phyloP scores from a whole-genome alignment of 2,329 filamentous ascomycete species.

The Stromatinia cepivora region DNA sequence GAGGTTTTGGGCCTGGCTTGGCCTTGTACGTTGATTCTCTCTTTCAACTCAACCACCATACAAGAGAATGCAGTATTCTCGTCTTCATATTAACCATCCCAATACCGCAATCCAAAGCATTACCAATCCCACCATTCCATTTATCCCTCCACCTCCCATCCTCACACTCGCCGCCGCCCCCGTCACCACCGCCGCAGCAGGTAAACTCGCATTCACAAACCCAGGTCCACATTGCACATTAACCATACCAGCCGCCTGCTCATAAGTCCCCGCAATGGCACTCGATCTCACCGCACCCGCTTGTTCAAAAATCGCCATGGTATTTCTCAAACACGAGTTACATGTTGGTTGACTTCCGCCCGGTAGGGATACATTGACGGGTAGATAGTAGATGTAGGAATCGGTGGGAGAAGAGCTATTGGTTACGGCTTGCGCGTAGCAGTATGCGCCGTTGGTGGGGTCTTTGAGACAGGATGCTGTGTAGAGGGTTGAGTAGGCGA shows the following conservation, averaged over 20 bases:
- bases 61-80: too few relatives aligned
- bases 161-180: not conserved
- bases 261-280: slow-evolving; percentile 69
- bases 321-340: slow-evolving; percentile 71
- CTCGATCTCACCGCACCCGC: slow-evolving; percentile 66
- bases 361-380: slow-evolving; percentile 60
- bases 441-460: slow-evolving; percentile 65
- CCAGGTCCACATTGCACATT: slow-evolving; percentile 62
- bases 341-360: slow-evolving; percentile 63
- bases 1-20: slow-evolving; percentile 4
- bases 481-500: slow-evolving; percentile 77
- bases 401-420: slow-evolving; percentile 70
- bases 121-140: not conserved
- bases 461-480: slow-evolving; percentile 77
- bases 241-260: slow-evolving; percentile 68
- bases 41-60: too few relatives aligned
- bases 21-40: not conserved
- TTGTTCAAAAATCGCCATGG: slow-evolving; percentile 77
- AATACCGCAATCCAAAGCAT: not conserved
- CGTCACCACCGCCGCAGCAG: slow-evolving; percentile 27
- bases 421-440: slow-evolving; percentile 80
- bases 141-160: not conserved
- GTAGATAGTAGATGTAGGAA: slow-evolving; percentile 81
- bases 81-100: not conserved
- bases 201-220: slow-evolving; percentile 59